phyloP scores from a whole-genome alignment of 2,329 filamentous ascomycete genomes.

The Aureobasidium sp. region DNA sequence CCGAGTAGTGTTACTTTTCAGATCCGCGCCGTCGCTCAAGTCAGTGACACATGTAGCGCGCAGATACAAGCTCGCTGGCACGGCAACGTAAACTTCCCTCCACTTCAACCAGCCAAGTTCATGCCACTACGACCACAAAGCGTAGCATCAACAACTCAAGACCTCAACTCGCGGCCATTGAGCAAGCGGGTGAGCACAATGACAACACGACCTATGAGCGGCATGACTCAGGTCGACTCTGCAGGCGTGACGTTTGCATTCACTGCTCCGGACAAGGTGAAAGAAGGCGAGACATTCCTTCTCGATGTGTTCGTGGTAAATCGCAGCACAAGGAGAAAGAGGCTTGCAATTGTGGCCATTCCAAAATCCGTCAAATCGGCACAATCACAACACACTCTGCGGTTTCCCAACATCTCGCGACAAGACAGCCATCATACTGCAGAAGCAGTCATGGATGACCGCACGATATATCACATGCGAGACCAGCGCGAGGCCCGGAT shows the following conservation, averaged over 20 bases:
- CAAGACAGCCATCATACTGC: constrained; percentile 27
- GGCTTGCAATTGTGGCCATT: constrained; percentile 60
- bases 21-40: constrained; percentile 51
- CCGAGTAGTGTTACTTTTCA: constrained; percentile 29
- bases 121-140: not conserved
- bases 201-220: not conserved
- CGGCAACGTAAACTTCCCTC: constrained; percentile 14
- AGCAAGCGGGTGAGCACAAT: constrained; percentile 7
- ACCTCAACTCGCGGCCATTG: not conserved
- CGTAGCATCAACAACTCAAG: not conserved
- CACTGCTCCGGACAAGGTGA: constrained; percentile 50
- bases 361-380: constrained; percentile 52
- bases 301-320: constrained; percentile 72
- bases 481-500: constrained; percentile 36
- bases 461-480: constrained; percentile 4
- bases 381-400: constrained; percentile 17
- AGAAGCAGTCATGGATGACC: constrained; percentile 17
- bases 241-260: constrained; percentile 65
- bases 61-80: constrained; percentile 19
- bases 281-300: constrained; percentile 57
- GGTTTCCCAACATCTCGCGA: not conserved
- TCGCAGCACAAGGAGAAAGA: constrained; percentile 51
- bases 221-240: constrained; percentile 1
- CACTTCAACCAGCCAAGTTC: not conserved
- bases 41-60: constrained; percentile 44